A percentile compares a stretch with the other conserved stretches of the same genome.
phyloP scores from a whole-genome alignment of 306 rosid genomes.

The Rosa chinensis region DNA sequence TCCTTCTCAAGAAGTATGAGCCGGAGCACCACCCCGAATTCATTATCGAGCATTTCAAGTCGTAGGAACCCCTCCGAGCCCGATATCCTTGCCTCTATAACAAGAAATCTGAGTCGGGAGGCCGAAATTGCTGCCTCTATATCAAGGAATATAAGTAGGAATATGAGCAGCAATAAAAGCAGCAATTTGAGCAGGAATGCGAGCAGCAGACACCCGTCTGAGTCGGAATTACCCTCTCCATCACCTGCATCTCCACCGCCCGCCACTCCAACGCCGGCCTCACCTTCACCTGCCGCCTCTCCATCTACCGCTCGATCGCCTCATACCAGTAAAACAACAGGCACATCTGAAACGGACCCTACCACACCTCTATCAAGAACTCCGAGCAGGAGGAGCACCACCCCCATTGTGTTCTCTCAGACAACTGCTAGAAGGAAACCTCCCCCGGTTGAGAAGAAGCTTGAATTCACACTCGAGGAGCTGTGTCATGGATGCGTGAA shows the following conservation, averaged over 20 bases:
- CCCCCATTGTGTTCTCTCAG: constrained; percentile 83
- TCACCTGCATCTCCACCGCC: neutral
- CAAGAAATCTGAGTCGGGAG: constrained; percentile 26
- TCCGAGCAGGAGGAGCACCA: constrained; percentile 43
- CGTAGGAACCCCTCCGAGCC: constrained; percentile 5
- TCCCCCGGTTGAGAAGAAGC: constrained; percentile 58
- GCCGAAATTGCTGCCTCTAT: constrained; percentile 11
- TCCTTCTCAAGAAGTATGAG: constrained; percentile 39
- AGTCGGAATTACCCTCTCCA: constrained; percentile 9
- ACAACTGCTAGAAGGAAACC: constrained; percentile 62
- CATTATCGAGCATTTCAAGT: neutral
- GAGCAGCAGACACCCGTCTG: neutral
- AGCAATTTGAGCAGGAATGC: neutral
- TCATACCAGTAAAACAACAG: neutral
- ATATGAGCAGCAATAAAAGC: neutral
- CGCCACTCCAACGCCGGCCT: neutral
- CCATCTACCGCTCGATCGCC: neutral
- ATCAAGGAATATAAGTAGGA: constrained; percentile 16
- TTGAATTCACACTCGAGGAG: constrained; percentile 69
- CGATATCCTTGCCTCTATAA: neutral
- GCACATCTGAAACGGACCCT: constrained; percentile 22
- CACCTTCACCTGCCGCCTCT: neutral
- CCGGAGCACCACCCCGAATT: constrained; percentile 33
- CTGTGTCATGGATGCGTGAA: constrained; percentile 67
- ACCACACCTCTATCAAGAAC: constrained; percentile 40